phyloP scores from a whole-genome alignment of 2,329 filamentous ascomycete genomes.

The Xylaria multiplex region DNA sequence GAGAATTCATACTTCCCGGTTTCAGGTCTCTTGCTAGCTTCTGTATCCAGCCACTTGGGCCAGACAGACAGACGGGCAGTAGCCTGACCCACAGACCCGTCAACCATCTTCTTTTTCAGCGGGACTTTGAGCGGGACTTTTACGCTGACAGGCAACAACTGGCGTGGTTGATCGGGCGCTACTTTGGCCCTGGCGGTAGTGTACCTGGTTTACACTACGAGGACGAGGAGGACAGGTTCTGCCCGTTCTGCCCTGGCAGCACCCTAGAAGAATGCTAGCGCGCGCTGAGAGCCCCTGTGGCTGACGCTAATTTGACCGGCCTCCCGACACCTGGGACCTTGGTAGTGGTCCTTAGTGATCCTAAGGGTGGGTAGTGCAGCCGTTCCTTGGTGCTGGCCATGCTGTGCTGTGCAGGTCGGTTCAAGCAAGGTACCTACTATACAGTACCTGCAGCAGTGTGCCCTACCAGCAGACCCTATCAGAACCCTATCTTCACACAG shows the following conservation, averaged over 20 bases:
- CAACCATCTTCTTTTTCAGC: slow-evolving; percentile 18
- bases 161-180: slow-evolving; percentile 21
- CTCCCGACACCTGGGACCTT: slow-evolving; percentile 8
- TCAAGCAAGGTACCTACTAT: no score
- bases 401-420: neutral
- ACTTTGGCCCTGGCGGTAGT: neutral
- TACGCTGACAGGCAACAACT: slow-evolving; percentile 4
- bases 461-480: no score
- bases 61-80: neutral
- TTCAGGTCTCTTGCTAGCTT: neutral
- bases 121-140: slow-evolving; percentile 3
- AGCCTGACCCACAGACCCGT: neutral
- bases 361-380: no score
- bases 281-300: slow-evolving; percentile 23
- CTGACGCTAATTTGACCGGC: slow-evolving; percentile 25
- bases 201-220: no score
- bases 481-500: no score
- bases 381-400: slow-evolving; percentile 15
- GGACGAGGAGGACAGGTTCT: no score
- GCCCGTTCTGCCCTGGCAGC: neutral
- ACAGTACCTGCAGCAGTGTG: slow-evolving; percentile 4
- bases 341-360: no score
- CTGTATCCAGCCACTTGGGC: slow-evolving; percentile 30
- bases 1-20: slow-evolving; percentile 13
- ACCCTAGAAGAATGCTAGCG: no score